These are phyloP conservation scores for Davidsoniella australis DNA, from an alignment of 2,329 filamentous ascomycete species.

Conservation along the genomic window DNA sequence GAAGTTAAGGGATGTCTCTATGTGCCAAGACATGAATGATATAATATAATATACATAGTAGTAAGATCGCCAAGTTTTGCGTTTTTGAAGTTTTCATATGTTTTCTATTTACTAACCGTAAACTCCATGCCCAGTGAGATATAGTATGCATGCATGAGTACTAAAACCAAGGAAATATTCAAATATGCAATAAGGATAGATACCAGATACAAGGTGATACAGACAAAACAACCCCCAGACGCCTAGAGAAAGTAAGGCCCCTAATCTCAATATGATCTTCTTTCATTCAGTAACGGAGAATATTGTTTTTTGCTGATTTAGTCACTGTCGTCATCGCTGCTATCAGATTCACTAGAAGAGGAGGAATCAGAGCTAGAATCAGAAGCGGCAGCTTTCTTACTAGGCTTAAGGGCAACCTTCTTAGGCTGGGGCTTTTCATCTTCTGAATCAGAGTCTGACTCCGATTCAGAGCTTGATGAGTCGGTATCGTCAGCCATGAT, in stretches of 20 bases:
- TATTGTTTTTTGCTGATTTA: not conserved
- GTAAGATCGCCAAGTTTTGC: not conserved
- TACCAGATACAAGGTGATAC: not conserved
- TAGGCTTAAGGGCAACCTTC: too few species aligned
- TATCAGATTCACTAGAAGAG: too few species aligned
- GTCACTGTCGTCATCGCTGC: slow-evolving; percentile 6
- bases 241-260: not conserved
- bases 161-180: too few species aligned
- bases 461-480: slow-evolving; percentile 15
- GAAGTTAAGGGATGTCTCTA: not conserved
- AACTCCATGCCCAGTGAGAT: not conserved
- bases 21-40: too few species aligned
- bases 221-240: not conserved
- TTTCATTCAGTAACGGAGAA: too few species aligned
- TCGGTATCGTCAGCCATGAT: slow-evolving; percentile 19
- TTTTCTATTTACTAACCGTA: not conserved
- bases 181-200: not conserved
- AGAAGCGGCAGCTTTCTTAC: too few species aligned
- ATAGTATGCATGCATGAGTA: not conserved
- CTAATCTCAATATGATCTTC: too few species aligned
- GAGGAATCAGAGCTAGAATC: too few species aligned
- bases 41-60: not conserved
- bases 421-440: too few species aligned
- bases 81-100: too few species aligned
- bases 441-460: slow-evolving; percentile 20